phyloP scores from a whole-genome alignment of 768 basidiomycete genomes.

The Trametes cubensis region DNA sequence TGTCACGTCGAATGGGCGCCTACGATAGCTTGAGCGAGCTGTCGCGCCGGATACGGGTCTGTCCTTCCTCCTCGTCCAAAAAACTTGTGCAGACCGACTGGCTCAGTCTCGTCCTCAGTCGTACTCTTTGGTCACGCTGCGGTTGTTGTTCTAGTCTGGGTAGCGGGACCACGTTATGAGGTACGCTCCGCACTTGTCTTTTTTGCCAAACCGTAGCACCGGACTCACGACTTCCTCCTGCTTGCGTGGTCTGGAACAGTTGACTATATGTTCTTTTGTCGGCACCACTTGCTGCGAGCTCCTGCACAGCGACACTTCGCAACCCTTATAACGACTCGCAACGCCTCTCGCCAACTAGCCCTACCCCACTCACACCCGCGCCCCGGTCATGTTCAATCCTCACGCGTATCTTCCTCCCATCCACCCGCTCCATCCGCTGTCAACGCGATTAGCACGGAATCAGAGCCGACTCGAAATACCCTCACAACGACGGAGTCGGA shows the following conservation, averaged over 20 bases:
- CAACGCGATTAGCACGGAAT: no score
- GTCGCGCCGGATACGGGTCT: not conserved
- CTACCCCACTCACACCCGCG: not conserved
- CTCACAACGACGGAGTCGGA: no score
- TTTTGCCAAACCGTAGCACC: no score
- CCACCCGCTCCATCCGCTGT: not conserved
- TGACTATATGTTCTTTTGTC: conserved; percentile 80
- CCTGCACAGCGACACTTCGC: conserved; percentile 32
- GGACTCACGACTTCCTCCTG: not conserved
- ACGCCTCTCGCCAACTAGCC: not conserved
- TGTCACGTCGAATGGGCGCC: no score
- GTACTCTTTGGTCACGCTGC: conserved; percentile 3
- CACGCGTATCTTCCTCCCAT: not conserved
- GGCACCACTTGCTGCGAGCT: conserved; percentile 55
- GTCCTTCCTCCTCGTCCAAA: conserved; percentile 8
- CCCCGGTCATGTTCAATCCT: not conserved
- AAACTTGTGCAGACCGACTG: conserved; percentile 9
- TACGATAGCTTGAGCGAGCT: not conserved
- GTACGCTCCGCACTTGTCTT: conserved; percentile 39
- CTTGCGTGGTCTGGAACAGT: conserved; percentile 36
- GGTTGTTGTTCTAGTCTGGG: conserved; percentile 11
- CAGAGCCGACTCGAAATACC: no score
- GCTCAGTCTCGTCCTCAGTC: conserved; percentile 7
- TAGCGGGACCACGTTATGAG: conserved; percentile 52
- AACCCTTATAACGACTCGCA: conserved; percentile 24